Conservation (phyloP, 2,329 filamentous ascomycete species). For the Diplocarpon rosae region DNA sequence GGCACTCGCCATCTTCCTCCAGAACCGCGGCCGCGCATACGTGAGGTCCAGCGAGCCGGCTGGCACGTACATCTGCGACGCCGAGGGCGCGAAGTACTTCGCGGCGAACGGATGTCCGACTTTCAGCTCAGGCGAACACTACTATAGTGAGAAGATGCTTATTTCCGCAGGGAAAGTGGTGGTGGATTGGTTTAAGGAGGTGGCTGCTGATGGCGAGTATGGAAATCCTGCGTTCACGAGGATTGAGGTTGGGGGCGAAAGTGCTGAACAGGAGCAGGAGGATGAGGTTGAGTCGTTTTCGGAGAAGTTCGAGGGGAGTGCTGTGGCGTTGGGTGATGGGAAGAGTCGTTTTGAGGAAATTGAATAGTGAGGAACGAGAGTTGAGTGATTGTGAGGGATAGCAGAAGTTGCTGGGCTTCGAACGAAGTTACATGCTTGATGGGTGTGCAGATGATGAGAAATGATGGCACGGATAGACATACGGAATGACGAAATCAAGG, state of each 20-base stretch:
- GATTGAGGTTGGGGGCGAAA: slow-evolving; percentile 9
- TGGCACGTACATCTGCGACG: slow-evolving; percentile 42
- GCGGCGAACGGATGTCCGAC: slow-evolving; percentile 49
- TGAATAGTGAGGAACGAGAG: too few species aligned
- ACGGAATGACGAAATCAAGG: too few species aligned
- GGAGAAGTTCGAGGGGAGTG: neutral
- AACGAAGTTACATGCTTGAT: too few species aligned
- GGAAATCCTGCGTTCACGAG: slow-evolving; percentile 26
- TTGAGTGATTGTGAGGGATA: too few species aligned
- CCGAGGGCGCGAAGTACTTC: slow-evolving; percentile 29
- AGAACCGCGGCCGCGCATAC: slow-evolving; percentile 51
- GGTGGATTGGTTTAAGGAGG: slow-evolving; percentile 49
- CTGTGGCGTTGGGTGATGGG: neutral
- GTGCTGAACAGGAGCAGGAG: neutral
- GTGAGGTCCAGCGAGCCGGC: slow-evolving; percentile 39
- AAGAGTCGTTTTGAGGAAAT: neutral
- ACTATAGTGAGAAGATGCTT: slow-evolving; percentile 52
- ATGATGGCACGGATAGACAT: too few species aligned
- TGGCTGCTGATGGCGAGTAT: slow-evolving; percentile 36
- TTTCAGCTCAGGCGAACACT: slow-evolving; percentile 54
- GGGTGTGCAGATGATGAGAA: too few species aligned
- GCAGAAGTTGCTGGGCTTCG: too few species aligned
- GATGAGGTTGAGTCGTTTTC: neutral
- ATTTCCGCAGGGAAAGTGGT: slow-evolving; percentile 41
- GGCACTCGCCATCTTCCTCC: slow-evolving; percentile 38